Conservation (phyloP, 306 rosid species). For the Amphicarpaea edgeworthii region DNA sequence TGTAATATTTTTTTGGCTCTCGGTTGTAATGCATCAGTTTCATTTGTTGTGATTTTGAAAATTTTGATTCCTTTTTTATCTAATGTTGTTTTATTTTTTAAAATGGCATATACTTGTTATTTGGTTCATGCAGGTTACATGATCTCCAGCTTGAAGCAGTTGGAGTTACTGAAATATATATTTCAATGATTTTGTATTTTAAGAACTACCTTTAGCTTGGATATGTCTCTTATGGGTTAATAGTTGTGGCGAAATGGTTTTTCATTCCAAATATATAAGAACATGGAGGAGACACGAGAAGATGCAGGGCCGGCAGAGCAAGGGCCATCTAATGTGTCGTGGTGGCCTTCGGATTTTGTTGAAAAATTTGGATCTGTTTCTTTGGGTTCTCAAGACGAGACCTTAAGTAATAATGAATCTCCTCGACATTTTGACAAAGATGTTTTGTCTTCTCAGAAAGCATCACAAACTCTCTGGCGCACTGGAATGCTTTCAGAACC, state of each 20-base stretch:
- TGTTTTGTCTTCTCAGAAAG: conserved; percentile 76
- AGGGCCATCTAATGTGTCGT: conserved; percentile 82
- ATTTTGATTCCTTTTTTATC: conserved; percentile 3
- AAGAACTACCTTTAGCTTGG: conserved; percentile 55
- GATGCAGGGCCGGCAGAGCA: conserved; percentile 87
- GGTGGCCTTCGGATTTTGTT: conserved; percentile 95
- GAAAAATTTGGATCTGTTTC: conserved; percentile 89
- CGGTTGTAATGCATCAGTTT: conserved; percentile 33
- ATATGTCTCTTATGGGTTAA: conserved; percentile 70
- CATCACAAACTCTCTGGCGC: conserved; percentile 91
- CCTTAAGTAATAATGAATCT: conserved; percentile 64
- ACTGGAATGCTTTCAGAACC: conserved; percentile 90
- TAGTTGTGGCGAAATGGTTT: conserved; percentile 85
- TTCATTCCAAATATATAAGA: conserved; percentile 65
- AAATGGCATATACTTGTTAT: conserved; percentile 28
- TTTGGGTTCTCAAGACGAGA: conserved; percentile 79
- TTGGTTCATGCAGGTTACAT: conserved; percentile 65
- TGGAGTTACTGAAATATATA: conserved; percentile 49
- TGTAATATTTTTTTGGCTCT: conserved; percentile 35
- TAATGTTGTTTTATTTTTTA: conserved; percentile 6
- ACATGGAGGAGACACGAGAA: conserved; percentile 95
- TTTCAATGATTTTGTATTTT: conserved; percentile 48
- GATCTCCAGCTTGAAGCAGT: conserved; percentile 78
- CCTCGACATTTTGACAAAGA: conserved; percentile 58
- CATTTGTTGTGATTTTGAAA: conserved; percentile 26